A percentile compares a stretch with the other conserved stretches of the same genome.
Evolutionary conservation across 2,329 filamentous ascomycete species (phyloP).

Genomic region (Gaeumannomyces tritici): DNA sequence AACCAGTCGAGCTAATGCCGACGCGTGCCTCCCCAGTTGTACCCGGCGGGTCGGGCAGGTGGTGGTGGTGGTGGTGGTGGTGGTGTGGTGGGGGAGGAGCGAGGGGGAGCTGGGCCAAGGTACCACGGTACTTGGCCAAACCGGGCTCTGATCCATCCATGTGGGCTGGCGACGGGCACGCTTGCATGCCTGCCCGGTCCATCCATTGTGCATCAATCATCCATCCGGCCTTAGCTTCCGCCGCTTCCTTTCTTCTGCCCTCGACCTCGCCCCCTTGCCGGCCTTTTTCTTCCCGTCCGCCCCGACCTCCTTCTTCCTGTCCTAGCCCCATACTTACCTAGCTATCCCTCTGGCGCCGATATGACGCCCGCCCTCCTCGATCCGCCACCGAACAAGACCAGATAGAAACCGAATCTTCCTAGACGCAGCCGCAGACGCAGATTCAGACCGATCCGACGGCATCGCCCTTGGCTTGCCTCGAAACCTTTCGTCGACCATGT

Average conservation of each 20-base stretch:
- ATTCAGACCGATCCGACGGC: neutral
- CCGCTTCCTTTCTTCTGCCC: neutral
- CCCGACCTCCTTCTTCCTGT: neutral
- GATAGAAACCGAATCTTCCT: neutral
- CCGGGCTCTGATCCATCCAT: neutral
- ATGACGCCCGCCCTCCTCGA: neutral
- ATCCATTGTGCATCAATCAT: neutral
- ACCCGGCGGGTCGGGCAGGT: no score
- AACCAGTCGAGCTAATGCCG: neutral
- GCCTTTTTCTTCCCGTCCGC: neutral
- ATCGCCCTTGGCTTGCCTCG: neutral
- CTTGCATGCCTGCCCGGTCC: neutral
- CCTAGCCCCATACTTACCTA: neutral
- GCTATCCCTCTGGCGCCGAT: neutral
- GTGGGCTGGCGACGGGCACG: neutral
- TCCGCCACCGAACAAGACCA: neutral
- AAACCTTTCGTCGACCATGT: constrained; percentile 33
- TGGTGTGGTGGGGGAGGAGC: neutral
- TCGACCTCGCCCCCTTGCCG: neutral
- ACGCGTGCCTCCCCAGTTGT: neutral
- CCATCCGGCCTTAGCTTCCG: neutral
- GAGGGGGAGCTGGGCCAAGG: neutral
- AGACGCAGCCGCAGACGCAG: no score
- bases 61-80: no score
- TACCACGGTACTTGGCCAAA: neutral